A percentile compares a stretch with the other conserved stretches of the same genome.
Conservation (phyloP, 208 protist genomes). For the Acanthamoeba castellanii region DNA sequence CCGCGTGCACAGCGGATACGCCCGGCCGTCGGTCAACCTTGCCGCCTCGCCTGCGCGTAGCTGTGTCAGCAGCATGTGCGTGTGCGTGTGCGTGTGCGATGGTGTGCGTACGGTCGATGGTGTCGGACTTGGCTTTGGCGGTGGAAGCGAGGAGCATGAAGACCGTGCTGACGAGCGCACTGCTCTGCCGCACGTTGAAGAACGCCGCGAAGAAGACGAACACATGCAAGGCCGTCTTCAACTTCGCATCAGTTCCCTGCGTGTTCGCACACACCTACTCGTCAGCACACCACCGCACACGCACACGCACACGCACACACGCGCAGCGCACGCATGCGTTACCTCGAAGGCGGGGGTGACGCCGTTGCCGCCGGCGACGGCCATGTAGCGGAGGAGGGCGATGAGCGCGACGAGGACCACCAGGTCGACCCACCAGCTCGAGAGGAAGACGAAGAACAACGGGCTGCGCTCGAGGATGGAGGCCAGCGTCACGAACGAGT, state of each 20-base stretch:
- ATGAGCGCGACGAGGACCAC: neutral
- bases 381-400: neutral
- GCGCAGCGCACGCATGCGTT: neutral
- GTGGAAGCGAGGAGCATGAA: slow-evolving; percentile 39
- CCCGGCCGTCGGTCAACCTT: neutral
- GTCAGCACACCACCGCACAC: neutral
- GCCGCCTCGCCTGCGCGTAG: neutral
- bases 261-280: neutral
- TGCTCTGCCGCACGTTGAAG: slow-evolving; percentile 25
- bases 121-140: slow-evolving; percentile 41
- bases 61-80: neutral
- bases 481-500: slow-evolving; percentile 25
- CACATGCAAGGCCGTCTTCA: neutral
- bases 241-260: neutral
- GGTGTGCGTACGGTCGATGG: neutral
- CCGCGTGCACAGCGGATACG: slow-evolving; percentile 5
- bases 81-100: neutral
- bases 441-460: slow-evolving; percentile 9
- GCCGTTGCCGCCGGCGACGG: neutral
- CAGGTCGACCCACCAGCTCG: slow-evolving; percentile 47
- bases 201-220: slow-evolving; percentile 18
- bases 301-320: no score
- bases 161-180: slow-evolving; percentile 12
- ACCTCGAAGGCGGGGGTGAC: slow-evolving; percentile 1
- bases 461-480: slow-evolving; percentile 30